Evolutionary conservation across 2,329 filamentous ascomycete species (phyloP).

Genomic region (Cladorrhinum sp.): DNA sequence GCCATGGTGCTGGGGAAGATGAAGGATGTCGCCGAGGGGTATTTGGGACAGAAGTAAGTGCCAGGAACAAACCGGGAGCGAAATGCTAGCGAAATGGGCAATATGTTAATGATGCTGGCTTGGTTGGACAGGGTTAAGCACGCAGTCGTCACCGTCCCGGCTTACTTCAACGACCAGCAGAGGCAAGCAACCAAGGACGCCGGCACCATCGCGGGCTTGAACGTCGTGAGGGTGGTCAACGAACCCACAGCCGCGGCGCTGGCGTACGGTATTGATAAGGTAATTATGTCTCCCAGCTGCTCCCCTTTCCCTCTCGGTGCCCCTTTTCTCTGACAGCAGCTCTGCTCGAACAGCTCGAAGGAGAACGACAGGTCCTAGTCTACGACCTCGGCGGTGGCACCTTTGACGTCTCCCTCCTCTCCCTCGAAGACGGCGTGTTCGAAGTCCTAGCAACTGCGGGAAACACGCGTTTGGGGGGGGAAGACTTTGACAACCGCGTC

Average conservation of each 20-base stretch:
- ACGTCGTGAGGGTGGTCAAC: slow-evolving; percentile 93
- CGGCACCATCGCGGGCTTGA: slow-evolving; percentile 84
- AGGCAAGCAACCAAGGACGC: slow-evolving; percentile 95
- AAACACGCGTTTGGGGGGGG: slow-evolving; percentile 95
- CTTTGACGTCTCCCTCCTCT: slow-evolving; percentile 89
- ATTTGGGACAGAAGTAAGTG: slow-evolving; percentile 66
- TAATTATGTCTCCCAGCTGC: not conserved
- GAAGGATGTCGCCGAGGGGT: slow-evolving; percentile 66
- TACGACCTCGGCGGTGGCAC: slow-evolving; percentile 94
- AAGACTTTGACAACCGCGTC: slow-evolving; percentile 97
- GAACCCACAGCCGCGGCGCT: slow-evolving; percentile 94
- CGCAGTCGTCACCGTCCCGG: slow-evolving; percentile 89
- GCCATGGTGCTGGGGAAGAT: slow-evolving; percentile 61
- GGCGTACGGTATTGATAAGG: slow-evolving; percentile 84
- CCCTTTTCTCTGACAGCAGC: not conserved
- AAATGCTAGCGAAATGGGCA: too few species aligned
- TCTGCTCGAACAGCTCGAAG: slow-evolving; percentile 50
- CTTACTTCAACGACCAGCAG: slow-evolving; percentile 98
- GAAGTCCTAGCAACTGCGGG: slow-evolving; percentile 91
- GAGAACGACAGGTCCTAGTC: slow-evolving; percentile 83
- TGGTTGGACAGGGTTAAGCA: slow-evolving; percentile 59
- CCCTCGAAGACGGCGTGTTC: slow-evolving; percentile 86
- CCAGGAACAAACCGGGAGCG: too few species aligned
- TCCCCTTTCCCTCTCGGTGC: not conserved
- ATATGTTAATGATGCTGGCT: not conserved